Conservation (phyloP, 805 yeast genomes). For the Saccharomycopsis selenospora region DNA sequence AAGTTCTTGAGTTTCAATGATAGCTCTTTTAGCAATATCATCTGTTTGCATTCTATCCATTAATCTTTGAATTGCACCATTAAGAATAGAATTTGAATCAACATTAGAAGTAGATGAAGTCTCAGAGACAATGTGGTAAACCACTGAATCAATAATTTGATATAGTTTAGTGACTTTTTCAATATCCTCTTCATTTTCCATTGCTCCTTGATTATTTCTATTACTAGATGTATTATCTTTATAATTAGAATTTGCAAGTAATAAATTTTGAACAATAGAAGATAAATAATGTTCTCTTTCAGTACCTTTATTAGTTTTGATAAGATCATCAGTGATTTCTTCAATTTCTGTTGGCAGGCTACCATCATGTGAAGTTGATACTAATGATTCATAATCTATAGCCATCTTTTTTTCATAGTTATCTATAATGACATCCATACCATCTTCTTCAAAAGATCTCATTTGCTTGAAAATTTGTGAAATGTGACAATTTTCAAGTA, state of each 20-base stretch:
- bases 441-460: conserved; percentile 47
- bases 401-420: conserved; percentile 51
- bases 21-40: conserved; percentile 74
- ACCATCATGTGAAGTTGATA: conserved; percentile 18
- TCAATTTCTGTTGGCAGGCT: conserved; percentile 12
- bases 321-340: conserved; percentile 32
- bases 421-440: conserved; percentile 57
- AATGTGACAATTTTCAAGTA: conserved; percentile 7
- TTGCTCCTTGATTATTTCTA: not conserved
- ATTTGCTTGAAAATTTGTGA: conserved; percentile 41
- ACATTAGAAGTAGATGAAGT: conserved; percentile 41
- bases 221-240: not conserved
- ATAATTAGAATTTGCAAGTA: conserved; percentile 32
- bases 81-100: conserved; percentile 54
- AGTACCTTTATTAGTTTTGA: conserved; percentile 39
- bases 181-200: conserved; percentile 25
- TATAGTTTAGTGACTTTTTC: conserved; percentile 27
- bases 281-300: conserved; percentile 44
- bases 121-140: conserved; percentile 25
- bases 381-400: conserved; percentile 44
- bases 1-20: conserved; percentile 46
- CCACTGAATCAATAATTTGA: conserved; percentile 56
- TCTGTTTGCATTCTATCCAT: conserved; percentile 73
- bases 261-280: conserved; percentile 48
- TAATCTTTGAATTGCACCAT: conserved; percentile 68